Base-by-base conservation (phyloP, 768 basidiomycete species). In the Strobilomyces echinocephalus region DNA sequence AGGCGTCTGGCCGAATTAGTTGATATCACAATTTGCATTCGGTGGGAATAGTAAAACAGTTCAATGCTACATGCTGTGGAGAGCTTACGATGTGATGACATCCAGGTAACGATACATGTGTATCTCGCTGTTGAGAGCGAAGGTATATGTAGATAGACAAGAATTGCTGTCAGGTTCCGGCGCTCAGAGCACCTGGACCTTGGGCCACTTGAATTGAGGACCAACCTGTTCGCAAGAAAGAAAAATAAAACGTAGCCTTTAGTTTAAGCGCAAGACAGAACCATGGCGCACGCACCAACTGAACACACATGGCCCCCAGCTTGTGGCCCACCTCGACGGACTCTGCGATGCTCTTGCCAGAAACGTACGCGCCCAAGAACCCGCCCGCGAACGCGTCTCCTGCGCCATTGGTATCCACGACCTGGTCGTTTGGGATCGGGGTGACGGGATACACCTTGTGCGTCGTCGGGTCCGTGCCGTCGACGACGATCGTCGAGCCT, bases 381-480 rank as follows among this genome's bases (percentile, higher is more conserved):
- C 91, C 97, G 53, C 95, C 97, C 24, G 94, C 93, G 63, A 99
- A 98, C 40, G 91, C 92, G 69, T 99, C 95, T 40, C 97, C 97
- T 20, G 97, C 97, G 48, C 91, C 97, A 71, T 99, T 99, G 45
- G 97, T 98, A 69, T 99, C 97, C 54, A 97, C 87, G 60, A 97
- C 94, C 69, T 85, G 63, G 38, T 75, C 78, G 50, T 79, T 76
- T 43, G 65, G 61, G 54, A 95, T 73, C 36, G 77, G 73, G 49
- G 74, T 66, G 46, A 95, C 91, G 4, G 74, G 53, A 70, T 75
- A 87, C 15, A 74, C 62, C 72, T 84, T 82, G 34, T 80, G 75
- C 36, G 8, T 43, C 4, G 28, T 18, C 2, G 79, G 74, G 12
- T 79, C 75, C 40, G 72, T 74, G 8, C 84, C 78, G 12, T 79